Percentiles rank a stretch among this genome's conserved stretches.
phyloP scores from a whole-genome alignment of 2,329 filamentous ascomycete genomes.

The Dothistroma pini region DNA sequence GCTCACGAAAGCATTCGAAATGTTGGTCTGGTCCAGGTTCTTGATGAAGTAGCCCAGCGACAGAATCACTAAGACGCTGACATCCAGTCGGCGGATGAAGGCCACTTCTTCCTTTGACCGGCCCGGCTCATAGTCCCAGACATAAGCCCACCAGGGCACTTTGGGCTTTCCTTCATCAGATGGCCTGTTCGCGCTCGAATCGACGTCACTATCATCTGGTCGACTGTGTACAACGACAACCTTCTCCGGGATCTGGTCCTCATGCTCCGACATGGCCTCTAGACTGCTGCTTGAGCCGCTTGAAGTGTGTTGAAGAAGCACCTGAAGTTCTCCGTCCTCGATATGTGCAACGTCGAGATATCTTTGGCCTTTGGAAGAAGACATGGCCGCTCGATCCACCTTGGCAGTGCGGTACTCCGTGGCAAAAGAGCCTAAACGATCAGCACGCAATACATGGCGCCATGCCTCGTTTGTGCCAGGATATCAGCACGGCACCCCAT shows the following conservation, averaged over 20 bases:
- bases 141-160: conserved; percentile 34
- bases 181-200: conserved; percentile 2
- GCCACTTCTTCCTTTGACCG: conserved; percentile 22
- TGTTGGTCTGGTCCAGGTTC: conserved; percentile 38
- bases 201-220: conserved; percentile 8
- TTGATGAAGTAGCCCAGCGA: conserved; percentile 52
- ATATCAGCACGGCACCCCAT: background rate
- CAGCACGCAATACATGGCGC: conserved; percentile 7
- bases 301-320: background rate
- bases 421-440: background rate
- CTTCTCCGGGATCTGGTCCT: conserved; percentile 9
- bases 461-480: background rate
- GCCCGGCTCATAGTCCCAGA: conserved; percentile 52
- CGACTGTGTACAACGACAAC: conserved; percentile 1
- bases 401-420: background rate
- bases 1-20: conserved; percentile 46
- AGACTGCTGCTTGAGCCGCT: background rate
- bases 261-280: background rate
- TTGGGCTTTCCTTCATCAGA: conserved; percentile 3
- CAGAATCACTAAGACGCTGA: conserved; percentile 48
- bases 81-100: conserved; percentile 38
- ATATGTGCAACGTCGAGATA: background rate
- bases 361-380: background rate
- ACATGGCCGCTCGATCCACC: conserved; percentile 4
- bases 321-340: conserved; percentile 1